These are phyloP conservation scores for Collybiopsis luxurians DNA, from an alignment of 768 basidiomycete species.

Conservation along the genomic window DNA sequence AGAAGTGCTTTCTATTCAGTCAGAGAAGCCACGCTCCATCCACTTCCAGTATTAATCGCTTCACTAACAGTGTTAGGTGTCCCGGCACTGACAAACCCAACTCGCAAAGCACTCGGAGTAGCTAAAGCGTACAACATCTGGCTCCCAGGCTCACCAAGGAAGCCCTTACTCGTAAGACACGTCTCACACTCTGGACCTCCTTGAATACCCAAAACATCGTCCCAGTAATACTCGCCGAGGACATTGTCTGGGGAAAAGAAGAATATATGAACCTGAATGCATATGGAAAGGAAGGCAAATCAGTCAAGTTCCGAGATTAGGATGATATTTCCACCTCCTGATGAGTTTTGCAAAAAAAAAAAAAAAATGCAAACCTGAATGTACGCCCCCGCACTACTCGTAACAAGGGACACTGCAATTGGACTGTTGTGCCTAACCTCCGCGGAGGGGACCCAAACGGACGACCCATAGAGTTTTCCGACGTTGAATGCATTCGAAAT, in stretches of 20 bases:
- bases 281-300: background rate
- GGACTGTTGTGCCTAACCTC: background rate
- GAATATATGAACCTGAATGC: conserved; percentile 1
- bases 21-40: background rate
- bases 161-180: background rate
- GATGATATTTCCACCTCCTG: background rate
- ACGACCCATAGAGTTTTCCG: background rate
- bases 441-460: background rate
- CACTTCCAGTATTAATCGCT: background rate
- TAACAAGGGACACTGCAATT: background rate
- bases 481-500: background rate
- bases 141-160: background rate
- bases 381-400: background rate
- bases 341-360: background rate
- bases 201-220: background rate
- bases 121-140: background rate
- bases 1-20: no score
- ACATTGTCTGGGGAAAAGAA: background rate
- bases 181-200: background rate
- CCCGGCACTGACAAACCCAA: background rate
- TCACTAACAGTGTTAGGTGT: background rate
- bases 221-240: background rate
- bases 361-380: background rate
- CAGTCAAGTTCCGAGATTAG: background rate
- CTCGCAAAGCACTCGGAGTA: background rate